Evolutionary conservation across 305 asterid genomes (phyloP).

Genomic region (Solanum hybrid): DNA sequence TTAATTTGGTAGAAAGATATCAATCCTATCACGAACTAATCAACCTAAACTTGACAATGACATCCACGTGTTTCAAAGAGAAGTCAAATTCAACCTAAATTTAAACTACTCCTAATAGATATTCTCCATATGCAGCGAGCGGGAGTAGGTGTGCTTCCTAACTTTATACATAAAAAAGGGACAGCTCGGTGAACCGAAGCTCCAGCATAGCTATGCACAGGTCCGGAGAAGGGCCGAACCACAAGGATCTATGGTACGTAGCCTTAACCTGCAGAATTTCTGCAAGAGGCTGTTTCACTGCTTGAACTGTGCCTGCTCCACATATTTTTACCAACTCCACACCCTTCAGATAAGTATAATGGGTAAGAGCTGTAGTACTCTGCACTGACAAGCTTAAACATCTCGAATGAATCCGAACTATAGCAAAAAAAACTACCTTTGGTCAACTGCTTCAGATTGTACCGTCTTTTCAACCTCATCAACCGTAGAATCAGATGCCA

Average conservation of each 20-base stretch:
- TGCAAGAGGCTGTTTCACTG: background rate
- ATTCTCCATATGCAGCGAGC: background rate
- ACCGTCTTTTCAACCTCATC: conserved; percentile 69
- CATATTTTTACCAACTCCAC: background rate
- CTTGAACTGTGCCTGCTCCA: background rate
- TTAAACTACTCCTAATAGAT: background rate
- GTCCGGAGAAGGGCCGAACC: background rate
- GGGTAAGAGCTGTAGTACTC: background rate
- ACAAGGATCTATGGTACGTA: background rate
- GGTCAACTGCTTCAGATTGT: conserved; percentile 56
- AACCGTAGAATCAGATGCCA: conserved; percentile 22
- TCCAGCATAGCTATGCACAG: background rate
- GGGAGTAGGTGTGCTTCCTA: background rate
- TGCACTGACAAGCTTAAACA: background rate
- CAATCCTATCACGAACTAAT: background rate
- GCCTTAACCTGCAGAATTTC: background rate
- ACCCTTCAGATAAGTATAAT: background rate
- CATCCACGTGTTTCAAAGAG: background rate
- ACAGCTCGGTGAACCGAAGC: background rate
- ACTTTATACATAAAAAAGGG: background rate
- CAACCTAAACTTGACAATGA: background rate
- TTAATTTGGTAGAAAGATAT: background rate
- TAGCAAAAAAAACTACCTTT: conserved; percentile 29
- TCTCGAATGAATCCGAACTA: background rate
- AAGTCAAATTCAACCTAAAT: background rate